phyloP scores from a whole-genome alignment of 208 protist species.

The Acanthamoeba triangularis region DNA sequence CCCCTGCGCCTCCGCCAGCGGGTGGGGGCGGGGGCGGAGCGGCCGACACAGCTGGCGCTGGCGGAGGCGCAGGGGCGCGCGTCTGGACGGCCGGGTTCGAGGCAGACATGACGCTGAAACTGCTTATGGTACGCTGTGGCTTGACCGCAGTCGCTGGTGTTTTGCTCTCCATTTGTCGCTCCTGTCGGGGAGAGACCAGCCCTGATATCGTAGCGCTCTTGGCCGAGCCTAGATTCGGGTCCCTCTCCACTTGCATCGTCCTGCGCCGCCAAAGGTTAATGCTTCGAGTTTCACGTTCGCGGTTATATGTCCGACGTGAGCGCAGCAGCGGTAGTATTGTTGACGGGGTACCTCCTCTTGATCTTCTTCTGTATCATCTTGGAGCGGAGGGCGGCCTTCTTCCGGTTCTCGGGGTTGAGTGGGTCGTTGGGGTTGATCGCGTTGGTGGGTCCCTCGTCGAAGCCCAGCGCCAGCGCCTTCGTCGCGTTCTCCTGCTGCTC shows the following conservation, averaged over 20 bases:
- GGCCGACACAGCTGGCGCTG: not conserved
- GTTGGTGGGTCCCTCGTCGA: not conserved
- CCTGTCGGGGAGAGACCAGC: not conserved
- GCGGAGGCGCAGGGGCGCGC: constrained; percentile 30
- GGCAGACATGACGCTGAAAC: not conserved
- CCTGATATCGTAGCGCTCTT: constrained; percentile 47
- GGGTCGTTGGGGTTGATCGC: constrained; percentile 47
- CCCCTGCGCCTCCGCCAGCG: not conserved
- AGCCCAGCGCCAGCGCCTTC: not conserved
- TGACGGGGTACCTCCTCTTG: not conserved
- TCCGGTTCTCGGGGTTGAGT: constrained; percentile 55
- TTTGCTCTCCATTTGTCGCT: not conserved
- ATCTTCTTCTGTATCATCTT: constrained; percentile 58
- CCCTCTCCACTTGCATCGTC: constrained; percentile 32
- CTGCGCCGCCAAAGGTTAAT: not conserved
- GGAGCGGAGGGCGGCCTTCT: constrained; percentile 50
- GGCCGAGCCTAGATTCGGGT: not conserved
- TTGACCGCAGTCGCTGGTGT: not conserved
- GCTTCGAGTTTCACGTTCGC: not conserved
- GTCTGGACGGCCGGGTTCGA: not conserved
- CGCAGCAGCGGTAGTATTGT: not conserved
- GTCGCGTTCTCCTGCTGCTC: not conserved
- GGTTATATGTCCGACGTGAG: too few relatives aligned
- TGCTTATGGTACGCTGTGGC: not conserved
- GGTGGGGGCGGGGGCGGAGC: not conserved